These are phyloP conservation scores for Exidia glandulosa DNA, from an alignment of 768 basidiomycete species.

Conservation along the genomic window DNA sequence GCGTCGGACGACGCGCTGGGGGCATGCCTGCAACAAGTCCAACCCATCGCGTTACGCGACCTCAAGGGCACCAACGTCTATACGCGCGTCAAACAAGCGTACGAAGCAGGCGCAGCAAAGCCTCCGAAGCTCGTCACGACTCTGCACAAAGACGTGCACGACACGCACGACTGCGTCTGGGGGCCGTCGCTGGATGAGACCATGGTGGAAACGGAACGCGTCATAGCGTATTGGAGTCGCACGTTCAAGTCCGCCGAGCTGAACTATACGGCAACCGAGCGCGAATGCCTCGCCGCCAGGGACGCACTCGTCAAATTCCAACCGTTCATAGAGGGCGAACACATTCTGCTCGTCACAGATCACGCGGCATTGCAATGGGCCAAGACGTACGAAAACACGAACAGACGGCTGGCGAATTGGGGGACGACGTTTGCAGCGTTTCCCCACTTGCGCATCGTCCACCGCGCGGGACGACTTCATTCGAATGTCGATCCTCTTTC, in stretches of 20 bases:
- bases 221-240: constrained; percentile 23
- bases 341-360: no score
- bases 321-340: no score
- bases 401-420: constrained; percentile 24
- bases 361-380: no score
- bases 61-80: constrained; percentile 14
- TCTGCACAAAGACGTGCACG: constrained; percentile 4
- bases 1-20: no score
- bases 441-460: constrained; percentile 24
- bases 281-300: no score
- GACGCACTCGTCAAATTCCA: no score
- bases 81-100: constrained; percentile 8
- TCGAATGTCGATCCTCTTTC: constrained; percentile 33
- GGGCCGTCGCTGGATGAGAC: constrained; percentile 20
- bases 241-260: no score
- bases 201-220: constrained; percentile 19
- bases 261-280: no score
- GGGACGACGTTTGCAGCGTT: constrained; percentile 24
- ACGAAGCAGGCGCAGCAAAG: constrained; percentile 1
- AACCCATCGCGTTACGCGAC: constrained; percentile 12
- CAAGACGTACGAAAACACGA: no score
- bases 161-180: constrained; percentile 2
- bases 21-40: no score
- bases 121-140: no score
- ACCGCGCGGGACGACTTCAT: constrained; percentile 27